Evolutionary conservation across 2,329 filamentous ascomycete genomes (phyloP).

Genomic region (Stachybotrys echinatus): DNA sequence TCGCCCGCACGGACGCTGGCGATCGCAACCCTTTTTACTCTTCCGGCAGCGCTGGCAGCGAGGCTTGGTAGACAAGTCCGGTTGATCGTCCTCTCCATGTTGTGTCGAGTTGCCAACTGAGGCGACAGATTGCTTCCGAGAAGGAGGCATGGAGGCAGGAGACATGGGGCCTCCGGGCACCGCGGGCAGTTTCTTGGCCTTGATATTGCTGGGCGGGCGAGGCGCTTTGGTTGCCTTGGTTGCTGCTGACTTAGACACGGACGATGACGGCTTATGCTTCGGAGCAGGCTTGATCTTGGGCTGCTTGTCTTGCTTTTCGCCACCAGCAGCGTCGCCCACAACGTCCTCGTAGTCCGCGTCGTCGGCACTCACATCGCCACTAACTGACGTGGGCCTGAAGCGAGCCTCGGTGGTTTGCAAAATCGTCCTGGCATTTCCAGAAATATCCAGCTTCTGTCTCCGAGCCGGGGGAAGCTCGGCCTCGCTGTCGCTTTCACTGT

Average conservation of each 20-base stretch:
- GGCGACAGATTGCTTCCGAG: constrained; percentile 70
- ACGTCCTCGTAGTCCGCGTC: constrained; percentile 27
- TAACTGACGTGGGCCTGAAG: constrained; percentile 46
- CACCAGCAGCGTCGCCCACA: constrained; percentile 25
- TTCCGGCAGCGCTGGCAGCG: constrained; percentile 97
- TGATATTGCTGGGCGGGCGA: constrained; percentile 32
- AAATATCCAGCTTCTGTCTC: constrained; percentile 48
- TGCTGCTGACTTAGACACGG: constrained; percentile 22
- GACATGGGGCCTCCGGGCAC: constrained; percentile 47
- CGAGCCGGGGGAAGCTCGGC: constrained; percentile 54
- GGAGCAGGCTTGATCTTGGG: constrained; percentile 27
- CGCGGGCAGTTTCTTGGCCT: constrained; percentile 46
- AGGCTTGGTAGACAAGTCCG: constrained; percentile 90
- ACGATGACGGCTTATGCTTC: constrained; percentile 34
- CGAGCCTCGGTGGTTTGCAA: constrained; percentile 49
- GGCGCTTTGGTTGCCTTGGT: constrained; percentile 38
- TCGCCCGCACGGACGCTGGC: constrained; percentile 88
- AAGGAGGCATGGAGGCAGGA: constrained; percentile 62
- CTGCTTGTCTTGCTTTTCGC: constrained; percentile 34
- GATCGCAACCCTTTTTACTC: constrained; percentile 98
- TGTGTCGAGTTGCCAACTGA: constrained; percentile 46
- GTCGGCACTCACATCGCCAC: constrained; percentile 29
- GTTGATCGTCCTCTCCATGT: constrained; percentile 77
- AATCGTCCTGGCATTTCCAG: constrained; percentile 38
- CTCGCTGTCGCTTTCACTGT: constrained; percentile 64